Conservation (phyloP, 2,329 filamentous ascomycete genomes). For the Calonectria multiphialidica region DNA sequence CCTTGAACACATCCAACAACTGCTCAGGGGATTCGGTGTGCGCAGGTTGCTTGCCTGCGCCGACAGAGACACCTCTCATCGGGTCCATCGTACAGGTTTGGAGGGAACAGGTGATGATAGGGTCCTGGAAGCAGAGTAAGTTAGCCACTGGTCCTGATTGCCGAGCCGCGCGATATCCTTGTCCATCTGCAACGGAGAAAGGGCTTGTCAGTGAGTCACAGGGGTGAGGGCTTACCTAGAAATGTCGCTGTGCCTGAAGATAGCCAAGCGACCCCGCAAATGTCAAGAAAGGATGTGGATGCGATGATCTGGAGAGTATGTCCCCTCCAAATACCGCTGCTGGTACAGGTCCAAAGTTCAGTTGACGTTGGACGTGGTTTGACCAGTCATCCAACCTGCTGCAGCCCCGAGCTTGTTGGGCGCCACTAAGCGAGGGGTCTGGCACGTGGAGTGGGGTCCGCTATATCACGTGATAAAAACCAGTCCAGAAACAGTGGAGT, state of each 20-base stretch:
- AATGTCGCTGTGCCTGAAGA: not conserved
- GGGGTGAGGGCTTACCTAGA: not conserved
- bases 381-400: conserved; percentile 23
- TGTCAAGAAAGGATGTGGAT: not conserved
- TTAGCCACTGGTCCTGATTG: conserved; percentile 28
- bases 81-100: conserved; percentile 44
- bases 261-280: not conserved
- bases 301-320: not conserved
- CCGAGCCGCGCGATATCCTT: conserved; percentile 2
- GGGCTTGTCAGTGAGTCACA: not conserved
- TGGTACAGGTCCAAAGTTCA: conserved; percentile 12
- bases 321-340: conserved; percentile 10
- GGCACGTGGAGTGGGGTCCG: conserved; percentile 38
- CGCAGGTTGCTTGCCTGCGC: conserved; percentile 45
- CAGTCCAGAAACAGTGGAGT: not conserved
- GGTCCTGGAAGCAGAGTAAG: conserved; percentile 16
- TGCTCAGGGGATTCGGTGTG: conserved; percentile 65
- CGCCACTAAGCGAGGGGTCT: conserved; percentile 47
- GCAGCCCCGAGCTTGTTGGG: conserved; percentile 40
- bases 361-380: conserved; percentile 22
- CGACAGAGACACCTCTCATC: conserved; percentile 46
- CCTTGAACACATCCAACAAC: conserved; percentile 90
- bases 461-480: conserved; percentile 34
- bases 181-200: not conserved
- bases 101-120: conserved; percentile 1